Conservation (phyloP, 2,329 filamentous ascomycete genomes). For the Seiridium cupressi region DNA sequence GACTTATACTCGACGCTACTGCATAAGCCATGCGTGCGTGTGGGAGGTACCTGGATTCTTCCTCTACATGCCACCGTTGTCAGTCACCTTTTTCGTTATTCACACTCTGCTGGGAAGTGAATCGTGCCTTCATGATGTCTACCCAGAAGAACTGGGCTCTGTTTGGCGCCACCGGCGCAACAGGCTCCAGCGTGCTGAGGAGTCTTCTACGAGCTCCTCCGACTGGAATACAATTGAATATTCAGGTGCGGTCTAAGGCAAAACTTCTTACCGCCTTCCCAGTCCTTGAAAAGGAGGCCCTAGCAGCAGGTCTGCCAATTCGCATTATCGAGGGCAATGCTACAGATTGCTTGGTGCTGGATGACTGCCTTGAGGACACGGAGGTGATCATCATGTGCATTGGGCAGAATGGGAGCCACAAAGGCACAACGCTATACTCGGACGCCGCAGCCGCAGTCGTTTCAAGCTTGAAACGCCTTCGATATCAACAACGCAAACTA, state of each 20-base stretch:
- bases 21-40: too few species aligned
- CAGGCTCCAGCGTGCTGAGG: background rate
- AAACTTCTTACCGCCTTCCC: background rate
- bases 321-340: background rate
- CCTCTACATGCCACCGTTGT: too few species aligned
- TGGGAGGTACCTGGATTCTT: too few species aligned
- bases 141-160: background rate
- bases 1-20: too few species aligned
- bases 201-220: background rate
- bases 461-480: background rate
- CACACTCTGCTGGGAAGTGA: too few species aligned
- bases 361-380: background rate
- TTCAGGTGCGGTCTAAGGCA: background rate
- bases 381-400: background rate
- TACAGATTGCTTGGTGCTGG: background rate
- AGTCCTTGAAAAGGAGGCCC: background rate
- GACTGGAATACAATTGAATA: background rate
- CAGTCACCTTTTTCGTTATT: too few species aligned
- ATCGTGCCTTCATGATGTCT: background rate
- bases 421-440: background rate
- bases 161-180: background rate
- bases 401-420: background rate
- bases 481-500: too few species aligned
- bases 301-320: background rate
- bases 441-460: background rate